Conservation (phyloP, 2,329 filamentous ascomycete genomes). For the Westerdykella sp. region DNA sequence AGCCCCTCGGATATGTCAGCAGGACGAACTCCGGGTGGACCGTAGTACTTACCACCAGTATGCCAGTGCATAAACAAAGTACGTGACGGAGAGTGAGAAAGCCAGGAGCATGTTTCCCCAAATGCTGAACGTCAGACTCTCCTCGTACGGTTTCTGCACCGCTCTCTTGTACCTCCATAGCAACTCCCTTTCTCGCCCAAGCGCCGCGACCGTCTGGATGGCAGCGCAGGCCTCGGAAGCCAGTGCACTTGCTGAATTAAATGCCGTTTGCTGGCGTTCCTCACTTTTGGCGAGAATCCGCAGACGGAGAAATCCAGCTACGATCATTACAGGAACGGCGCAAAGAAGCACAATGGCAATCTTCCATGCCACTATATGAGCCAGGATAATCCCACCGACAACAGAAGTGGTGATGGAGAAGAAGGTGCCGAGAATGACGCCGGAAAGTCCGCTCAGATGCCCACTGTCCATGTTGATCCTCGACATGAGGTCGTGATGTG, state of each 20-base stretch:
- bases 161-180: slow-evolving; percentile 34
- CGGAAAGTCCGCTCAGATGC: slow-evolving; percentile 44
- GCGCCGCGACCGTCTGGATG: slow-evolving; percentile 53
- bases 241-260: slow-evolving; percentile 56
- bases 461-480: slow-evolving; percentile 46
- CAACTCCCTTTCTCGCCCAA: slow-evolving; percentile 39
- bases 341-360: slow-evolving; percentile 47
- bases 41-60: slow-evolving; percentile 40
- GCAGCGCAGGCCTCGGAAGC: slow-evolving; percentile 62
- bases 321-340: slow-evolving; percentile 44
- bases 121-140: slow-evolving; percentile 37
- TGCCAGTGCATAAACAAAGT: slow-evolving; percentile 45
- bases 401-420: slow-evolving; percentile 45
- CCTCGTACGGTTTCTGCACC: slow-evolving; percentile 37
- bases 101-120: slow-evolving; percentile 40
- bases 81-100: slow-evolving; percentile 42
- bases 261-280: slow-evolving; percentile 58
- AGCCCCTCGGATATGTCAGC: slow-evolving; percentile 18
- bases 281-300: slow-evolving; percentile 53
- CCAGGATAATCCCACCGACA: slow-evolving; percentile 43
- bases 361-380: slow-evolving; percentile 46
- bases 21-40: neutral
- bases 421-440: slow-evolving; percentile 47
- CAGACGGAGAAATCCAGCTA: slow-evolving; percentile 43
- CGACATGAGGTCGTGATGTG: slow-evolving; percentile 41